Conservation (phyloP, 179 eudicot genomes). For the Spergularia azorica region DNA sequence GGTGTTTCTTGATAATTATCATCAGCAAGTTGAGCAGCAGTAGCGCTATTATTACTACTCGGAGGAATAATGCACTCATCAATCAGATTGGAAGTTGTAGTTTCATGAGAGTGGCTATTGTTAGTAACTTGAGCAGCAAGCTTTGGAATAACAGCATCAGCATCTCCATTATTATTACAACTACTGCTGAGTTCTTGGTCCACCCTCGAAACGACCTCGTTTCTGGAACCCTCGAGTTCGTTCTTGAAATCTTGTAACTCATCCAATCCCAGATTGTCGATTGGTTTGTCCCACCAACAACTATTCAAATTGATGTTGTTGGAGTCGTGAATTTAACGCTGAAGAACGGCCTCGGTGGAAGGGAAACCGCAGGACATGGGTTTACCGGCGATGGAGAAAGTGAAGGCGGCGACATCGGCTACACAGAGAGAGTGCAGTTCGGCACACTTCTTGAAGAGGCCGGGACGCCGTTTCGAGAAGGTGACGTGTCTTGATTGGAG, state of each 20-base stretch:
- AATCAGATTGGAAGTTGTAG: too few species aligned
- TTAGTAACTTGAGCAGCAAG: too few species aligned
- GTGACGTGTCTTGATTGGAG: conserved; percentile 15
- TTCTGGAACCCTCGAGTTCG: conserved; percentile 9
- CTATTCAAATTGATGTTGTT: too few species aligned
- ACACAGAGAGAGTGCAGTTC: conserved; percentile 2
- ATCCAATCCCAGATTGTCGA: conserved; percentile 13
- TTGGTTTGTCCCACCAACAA: conserved; percentile 22
- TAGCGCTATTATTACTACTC: too few species aligned
- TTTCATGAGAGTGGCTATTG: too few species aligned
- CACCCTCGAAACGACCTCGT: conserved; percentile 6
- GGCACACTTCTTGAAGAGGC: conserved; percentile 5
- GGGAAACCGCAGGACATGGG: conserved; percentile 12
- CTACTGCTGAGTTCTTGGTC: not conserved
- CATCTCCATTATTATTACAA: too few species aligned
- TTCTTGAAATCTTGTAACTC: conserved; percentile 11
- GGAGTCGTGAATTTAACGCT: not conserved
- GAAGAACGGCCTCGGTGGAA: conserved; percentile 1
- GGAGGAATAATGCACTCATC: too few species aligned
- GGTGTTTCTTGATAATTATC: too few species aligned
- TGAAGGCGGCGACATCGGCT: conserved; percentile 10
- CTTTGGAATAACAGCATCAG: too few species aligned
- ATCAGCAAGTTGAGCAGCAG: too few species aligned
- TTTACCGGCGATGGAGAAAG: conserved; percentile 17
- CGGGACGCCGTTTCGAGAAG: conserved; percentile 17